Conservation (phyloP, 2,329 filamentous ascomycete species). For the Cladophialophora chaetospira region DNA sequence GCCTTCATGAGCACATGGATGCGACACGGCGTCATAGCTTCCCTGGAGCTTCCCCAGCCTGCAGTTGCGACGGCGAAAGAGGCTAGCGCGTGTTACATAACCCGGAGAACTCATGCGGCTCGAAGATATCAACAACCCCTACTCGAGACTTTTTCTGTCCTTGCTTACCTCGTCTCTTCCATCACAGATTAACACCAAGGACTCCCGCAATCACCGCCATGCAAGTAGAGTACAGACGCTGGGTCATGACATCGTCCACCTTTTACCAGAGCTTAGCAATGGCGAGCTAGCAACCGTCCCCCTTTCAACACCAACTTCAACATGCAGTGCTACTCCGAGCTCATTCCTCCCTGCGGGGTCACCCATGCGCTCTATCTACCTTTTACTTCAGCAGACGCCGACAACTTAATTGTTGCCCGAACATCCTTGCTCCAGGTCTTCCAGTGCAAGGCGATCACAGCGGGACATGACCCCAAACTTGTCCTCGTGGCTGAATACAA, state of each 20-base stretch:
- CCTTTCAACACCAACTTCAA: constrained; percentile 15
- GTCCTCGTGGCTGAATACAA: constrained; percentile 82
- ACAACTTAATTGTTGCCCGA: constrained; percentile 88
- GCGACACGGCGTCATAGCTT: constrained; percentile 7
- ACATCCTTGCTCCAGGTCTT: constrained; percentile 93
- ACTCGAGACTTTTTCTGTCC: background rate
- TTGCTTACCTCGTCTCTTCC: background rate
- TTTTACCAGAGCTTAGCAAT: no score
- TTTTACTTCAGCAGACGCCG: constrained; percentile 72
- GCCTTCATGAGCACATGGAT: background rate
- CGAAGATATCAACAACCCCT: background rate
- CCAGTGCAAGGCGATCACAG: constrained; percentile 62
- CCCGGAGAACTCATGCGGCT: no score
- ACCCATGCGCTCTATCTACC: constrained; percentile 80
- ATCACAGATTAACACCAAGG: background rate
- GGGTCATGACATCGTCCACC: no score
- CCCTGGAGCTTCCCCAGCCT: background rate
- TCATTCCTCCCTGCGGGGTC: constrained; percentile 91
- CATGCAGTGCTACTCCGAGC: constrained; percentile 98
- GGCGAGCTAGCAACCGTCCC: no score
- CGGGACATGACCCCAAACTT: constrained; percentile 68
- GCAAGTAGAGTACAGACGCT: no score
- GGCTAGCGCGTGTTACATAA: background rate
- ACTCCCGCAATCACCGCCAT: background rate
- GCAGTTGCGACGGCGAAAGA: background rate